A percentile compares a stretch with the other conserved stretches of the same genome.
These are phyloP conservation scores for Entomortierella lignicola DNA, from an alignment of 192 early-diverging fungal species.

Conservation along the genomic window DNA sequence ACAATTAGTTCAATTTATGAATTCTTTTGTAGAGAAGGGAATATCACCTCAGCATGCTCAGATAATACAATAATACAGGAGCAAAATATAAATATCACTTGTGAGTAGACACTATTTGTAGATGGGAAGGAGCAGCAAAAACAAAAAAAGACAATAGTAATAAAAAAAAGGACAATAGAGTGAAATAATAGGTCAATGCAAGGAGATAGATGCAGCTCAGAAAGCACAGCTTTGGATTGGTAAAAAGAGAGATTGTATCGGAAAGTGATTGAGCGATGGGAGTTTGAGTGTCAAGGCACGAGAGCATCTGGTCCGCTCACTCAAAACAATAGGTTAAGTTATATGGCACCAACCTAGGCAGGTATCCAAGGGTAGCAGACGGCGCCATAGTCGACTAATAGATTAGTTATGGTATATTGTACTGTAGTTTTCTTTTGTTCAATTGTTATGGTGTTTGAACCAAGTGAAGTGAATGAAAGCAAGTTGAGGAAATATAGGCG, in stretches of 20 bases:
- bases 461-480: not conserved
- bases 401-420: not conserved
- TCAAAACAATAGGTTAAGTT: not conserved
- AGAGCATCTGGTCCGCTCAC: constrained; percentile 6
- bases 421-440: no score
- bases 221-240: not conserved
- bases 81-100: no score
- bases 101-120: no score
- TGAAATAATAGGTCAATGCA: not conserved
- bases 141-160: no score
- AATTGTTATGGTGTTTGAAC: not conserved
- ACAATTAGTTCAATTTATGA: not conserved
- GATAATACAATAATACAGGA: not conserved
- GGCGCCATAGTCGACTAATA: not conserved
- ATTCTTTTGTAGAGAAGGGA: not conserved
- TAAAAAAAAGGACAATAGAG: not conserved
- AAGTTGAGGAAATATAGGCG: not conserved
- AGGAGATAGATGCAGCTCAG: not conserved
- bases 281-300: not conserved
- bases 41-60: not conserved
- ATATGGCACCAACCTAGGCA: constrained; percentile 5
- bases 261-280: constrained; percentile 7
- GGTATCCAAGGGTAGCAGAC: constrained; percentile 5
- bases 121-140: no score
- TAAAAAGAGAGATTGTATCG: not conserved